Evolutionary conservation across 1,139 yeast species (phyloP).

Genomic region (Geotrichum restrictum): DNA sequence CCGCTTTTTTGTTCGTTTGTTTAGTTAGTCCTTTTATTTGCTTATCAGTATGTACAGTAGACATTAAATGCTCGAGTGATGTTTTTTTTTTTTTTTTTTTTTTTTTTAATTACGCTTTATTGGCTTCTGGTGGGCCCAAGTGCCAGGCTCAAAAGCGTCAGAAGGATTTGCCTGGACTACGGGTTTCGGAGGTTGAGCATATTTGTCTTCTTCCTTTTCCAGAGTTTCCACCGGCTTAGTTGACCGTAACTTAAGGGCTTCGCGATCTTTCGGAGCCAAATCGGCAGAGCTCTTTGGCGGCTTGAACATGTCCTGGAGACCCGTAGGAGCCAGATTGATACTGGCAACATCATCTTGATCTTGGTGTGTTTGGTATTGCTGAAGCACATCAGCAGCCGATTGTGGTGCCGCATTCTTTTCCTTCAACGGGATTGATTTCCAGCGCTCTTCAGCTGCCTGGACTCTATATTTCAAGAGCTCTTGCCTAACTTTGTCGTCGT

Average conservation of each 20-base stretch:
- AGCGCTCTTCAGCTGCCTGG: conserved; percentile 55
- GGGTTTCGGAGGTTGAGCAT: conserved; percentile 9
- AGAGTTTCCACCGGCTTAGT: background rate
- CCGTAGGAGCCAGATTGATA: background rate
- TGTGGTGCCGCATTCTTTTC: conserved; percentile 6
- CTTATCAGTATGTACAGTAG: too few relatives aligned
- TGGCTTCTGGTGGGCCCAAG: conserved; percentile 17
- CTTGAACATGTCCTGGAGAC: conserved; percentile 2
- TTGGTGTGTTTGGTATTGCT: background rate
- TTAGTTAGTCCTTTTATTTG: background rate
- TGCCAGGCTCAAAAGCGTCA: conserved; percentile 19
- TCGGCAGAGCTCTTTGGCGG: conserved; percentile 7
- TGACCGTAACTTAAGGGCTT: background rate
- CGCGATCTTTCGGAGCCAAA: background rate
- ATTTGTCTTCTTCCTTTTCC: conserved; percentile 4
- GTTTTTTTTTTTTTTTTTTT: background rate
- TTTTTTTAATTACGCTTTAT: conserved; percentile 9
- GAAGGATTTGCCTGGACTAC: conserved; percentile 19
- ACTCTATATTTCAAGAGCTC: conserved; percentile 54
- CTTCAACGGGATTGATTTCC: conserved; percentile 45
- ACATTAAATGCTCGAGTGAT: too few relatives aligned
- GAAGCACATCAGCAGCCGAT: conserved; percentile 6
- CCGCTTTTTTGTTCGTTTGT: background rate
- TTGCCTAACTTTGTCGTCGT: conserved; percentile 56
- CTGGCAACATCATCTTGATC: background rate